Conservation (phyloP, 371 early-diverging fungal species). For the Actinomortierella wolfii region DNA sequence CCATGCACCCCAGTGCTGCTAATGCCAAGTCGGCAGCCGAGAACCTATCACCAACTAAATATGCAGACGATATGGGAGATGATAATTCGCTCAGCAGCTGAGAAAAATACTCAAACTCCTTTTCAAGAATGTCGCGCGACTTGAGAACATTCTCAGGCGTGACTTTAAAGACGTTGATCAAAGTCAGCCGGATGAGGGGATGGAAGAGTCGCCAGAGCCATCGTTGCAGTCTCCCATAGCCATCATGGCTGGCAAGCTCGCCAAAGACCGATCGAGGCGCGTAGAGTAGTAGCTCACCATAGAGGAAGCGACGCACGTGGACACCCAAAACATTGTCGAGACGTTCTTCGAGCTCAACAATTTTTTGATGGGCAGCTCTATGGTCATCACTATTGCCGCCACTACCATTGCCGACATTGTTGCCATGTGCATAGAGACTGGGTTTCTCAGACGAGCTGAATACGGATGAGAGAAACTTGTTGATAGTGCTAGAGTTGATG, state of each 20-base stretch:
- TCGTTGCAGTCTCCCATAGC: conserved; percentile 22
- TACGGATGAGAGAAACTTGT: conserved; percentile 27
- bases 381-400: neutral
- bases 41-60: conserved; percentile 33
- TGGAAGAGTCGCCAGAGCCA: conserved; percentile 28
- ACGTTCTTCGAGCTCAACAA: conserved; percentile 30
- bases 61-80: conserved; percentile 9
- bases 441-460: conserved; percentile 10
- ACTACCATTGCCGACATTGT: neutral
- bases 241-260: conserved; percentile 20
- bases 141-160: conserved; percentile 14
- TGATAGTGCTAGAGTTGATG: conserved; percentile 29
- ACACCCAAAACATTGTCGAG: conserved; percentile 30
- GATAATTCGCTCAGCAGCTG: conserved; percentile 10
- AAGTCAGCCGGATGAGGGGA: conserved; percentile 8
- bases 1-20: conserved; percentile 14
- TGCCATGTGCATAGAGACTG: neutral
- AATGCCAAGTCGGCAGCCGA: conserved; percentile 36
- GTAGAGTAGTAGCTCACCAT: conserved; percentile 21
- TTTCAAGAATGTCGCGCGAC: conserved; percentile 30
- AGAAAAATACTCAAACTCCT: conserved; percentile 40
- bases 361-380: conserved; percentile 25
- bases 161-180: conserved; percentile 11
- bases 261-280: conserved; percentile 21
- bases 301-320: conserved; percentile 22